A percentile compares a stretch with the other conserved stretches of the same genome.
Evolutionary conservation across 2,329 filamentous ascomycete species (phyloP).

Genomic region (Diaporthe caulivora): DNA sequence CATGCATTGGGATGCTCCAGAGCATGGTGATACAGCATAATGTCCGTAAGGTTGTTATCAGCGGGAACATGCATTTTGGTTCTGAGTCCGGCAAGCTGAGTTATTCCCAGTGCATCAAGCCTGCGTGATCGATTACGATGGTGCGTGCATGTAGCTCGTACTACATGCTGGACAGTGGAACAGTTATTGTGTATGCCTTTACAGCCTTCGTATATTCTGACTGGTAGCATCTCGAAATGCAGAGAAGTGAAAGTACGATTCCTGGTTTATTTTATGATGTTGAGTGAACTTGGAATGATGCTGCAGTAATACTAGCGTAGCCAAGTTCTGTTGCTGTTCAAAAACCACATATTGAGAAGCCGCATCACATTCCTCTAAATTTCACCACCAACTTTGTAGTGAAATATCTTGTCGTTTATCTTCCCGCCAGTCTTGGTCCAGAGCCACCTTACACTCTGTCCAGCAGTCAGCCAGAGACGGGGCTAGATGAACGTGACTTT

Average conservation of each 20-base stretch:
- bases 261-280: neutral
- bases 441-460: constrained; percentile 42
- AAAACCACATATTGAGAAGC: neutral
- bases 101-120: neutral
- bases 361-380: constrained; percentile 33
- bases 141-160: no score
- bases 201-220: neutral
- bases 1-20: neutral
- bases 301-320: neutral
- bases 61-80: no score
- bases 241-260: neutral
- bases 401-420: constrained; percentile 42
- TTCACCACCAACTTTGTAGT: constrained; percentile 45
- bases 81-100: neutral
- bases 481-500: neutral
- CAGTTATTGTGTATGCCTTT: neutral
- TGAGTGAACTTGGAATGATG: neutral
- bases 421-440: constrained; percentile 45
- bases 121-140: no score
- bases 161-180: no score
- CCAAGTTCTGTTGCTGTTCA: neutral
- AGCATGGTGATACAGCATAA: neutral
- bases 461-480: neutral
- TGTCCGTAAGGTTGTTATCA: neutral
- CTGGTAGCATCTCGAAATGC: neutral